Base-by-base conservation (phyloP, 768 basidiomycete genomes). In the Chlorophyllum brunneum region DNA sequence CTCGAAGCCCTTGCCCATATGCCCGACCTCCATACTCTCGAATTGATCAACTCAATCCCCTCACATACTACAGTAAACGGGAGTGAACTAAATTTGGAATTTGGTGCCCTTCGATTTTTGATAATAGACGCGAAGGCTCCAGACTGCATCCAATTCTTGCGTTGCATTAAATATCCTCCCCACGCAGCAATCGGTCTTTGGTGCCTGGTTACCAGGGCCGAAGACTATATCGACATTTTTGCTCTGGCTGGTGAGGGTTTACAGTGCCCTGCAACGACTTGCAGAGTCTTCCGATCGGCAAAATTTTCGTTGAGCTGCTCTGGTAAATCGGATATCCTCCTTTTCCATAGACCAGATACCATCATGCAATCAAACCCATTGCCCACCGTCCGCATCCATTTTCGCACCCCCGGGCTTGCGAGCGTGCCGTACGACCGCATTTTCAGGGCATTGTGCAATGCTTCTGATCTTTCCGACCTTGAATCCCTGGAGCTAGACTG, bases 111-210 rank as follows among this genome's bases (percentile, higher is more conserved):
- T 39, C 15, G 42, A 20, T 22, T 4, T 10, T 22, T 52, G 34
- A 20, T 16, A 10, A 16, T 52, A 13, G 42, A 37, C 2, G 23
- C 42, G 8, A 44, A 26, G 15, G 34, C 42, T 9, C 15, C 33
- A 2, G 51, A 52, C 5, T 52, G 41, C 10, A 29, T 22, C 18
- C 20, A 5, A 5, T 36, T 52, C 16, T 20, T 52, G 13, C 42
- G 51, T 6, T 38, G 24, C 15, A 33, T 45, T n/a, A 41, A 36
- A 37, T 52, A 52, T n/a, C 51, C 42, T 20, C 16, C 42, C 31
- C 41, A 29, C 16, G 29, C 51, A 5, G 16, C 8, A 38, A 9
- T 52, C n/a, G 36, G 11, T 11, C 33, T 52, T n/a, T n/a, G n/a
- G n/a, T 11, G n/a, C 11, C 5, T 52, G 41, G 10, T 16, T 9